Base-by-base conservation (phyloP, 176 grass and related monocot genomes). In the Olyra latifolia region DNA sequence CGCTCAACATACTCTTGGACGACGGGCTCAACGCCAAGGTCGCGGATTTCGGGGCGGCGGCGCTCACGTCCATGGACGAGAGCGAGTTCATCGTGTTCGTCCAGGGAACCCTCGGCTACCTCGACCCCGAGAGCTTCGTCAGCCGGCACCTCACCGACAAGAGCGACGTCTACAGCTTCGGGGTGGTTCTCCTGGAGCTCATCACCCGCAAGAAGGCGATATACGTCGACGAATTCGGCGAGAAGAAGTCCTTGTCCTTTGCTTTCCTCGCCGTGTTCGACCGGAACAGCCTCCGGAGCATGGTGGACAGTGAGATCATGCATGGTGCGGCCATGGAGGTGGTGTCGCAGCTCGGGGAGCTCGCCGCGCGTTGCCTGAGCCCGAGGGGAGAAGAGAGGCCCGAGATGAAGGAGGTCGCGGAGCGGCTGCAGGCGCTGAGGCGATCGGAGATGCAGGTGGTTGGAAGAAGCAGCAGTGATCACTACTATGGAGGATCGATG, bases 101-200 rank as follows among this genome's bases (percentile, higher is more conserved):
- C 9, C 88, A 91, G 59, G 88, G 84, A 13, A 87, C 88, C 1
- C 77, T 86, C 10, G 88, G 88, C 2, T 91, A 87, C 62, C 84
- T 91, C 17, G 84, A 91, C 61, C 84, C 84, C 10, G 84, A 91
- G 74, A 87, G 86, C 84, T 91, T 83, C 74, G 84, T 74, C 50
- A 91, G 83, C 58, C 83, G 77, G 11, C 88, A 87, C 54, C 80
- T 91, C 40, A 87, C 88, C 32, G 84, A 91, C 60, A 91, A 91
- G 80, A 91, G 88, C 58, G 83, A 90, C 23, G 88, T 90, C 12
- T 83, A 90, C 72, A 90, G 88, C 63, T 90, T 78, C 48, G 80
- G 88, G 5, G 88, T 91, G 13, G 88, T 91, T 25, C 80, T 91
- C 67, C 41, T 83, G 46, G 88, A 91, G 62, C 88, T 91, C 19